Evolutionary conservation across 1,284 basidiomycete genomes (phyloP), one percentile per base, ranked within the genome.

Genomic region (Coniferiporia weirii): DNA sequence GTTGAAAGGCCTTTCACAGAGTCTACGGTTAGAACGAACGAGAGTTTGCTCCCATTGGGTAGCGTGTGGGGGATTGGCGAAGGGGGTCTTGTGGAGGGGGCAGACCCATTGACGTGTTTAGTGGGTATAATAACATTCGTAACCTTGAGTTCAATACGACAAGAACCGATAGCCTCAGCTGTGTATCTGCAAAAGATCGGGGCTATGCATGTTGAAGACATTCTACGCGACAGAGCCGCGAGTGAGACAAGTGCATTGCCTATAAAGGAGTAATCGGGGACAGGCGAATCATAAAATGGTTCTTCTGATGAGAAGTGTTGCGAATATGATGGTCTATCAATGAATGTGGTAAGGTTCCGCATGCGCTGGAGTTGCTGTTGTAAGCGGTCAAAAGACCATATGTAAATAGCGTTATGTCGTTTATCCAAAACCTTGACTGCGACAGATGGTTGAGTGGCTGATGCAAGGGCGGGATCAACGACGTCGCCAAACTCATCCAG

Each of bases 141-240:
- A 53, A 92, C 80, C 71, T 87, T 92, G 71, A 94, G 79, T 64
- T 91, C 87, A 52, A 94, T 79, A 17, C 91, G 83, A 73, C 93
- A 96, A 38, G 91, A 93, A 0, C 95, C 95, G 63, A 97, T 93
- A 1, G 93, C 93, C 70, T 96, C 94, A 55, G 92, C 82, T 1
- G 94, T 96, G 69, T 95, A 95, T 49, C 89, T 84, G 69, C 92
- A 95, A 69, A 93, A 92, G 68, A 98, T 95, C 2, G 93, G 92
- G 12, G 91, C 83, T 0, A 79, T 82, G 22, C 84, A 85, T 1
- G 79, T 80, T 5, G 89, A 90, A 0, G 91, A 87, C n/a, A 92
- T 75, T 55, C 87, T 81, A 44, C 91, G 84, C 12, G 84, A 85
- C 35, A 99, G 79, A 4, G 94, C 87, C 0, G 87, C 83, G 27